Evolutionary conservation across 1,284 basidiomycete species (phyloP), one percentile per base, ranked within the genome.

Genomic region (Bjerkandera adusta): DNA sequence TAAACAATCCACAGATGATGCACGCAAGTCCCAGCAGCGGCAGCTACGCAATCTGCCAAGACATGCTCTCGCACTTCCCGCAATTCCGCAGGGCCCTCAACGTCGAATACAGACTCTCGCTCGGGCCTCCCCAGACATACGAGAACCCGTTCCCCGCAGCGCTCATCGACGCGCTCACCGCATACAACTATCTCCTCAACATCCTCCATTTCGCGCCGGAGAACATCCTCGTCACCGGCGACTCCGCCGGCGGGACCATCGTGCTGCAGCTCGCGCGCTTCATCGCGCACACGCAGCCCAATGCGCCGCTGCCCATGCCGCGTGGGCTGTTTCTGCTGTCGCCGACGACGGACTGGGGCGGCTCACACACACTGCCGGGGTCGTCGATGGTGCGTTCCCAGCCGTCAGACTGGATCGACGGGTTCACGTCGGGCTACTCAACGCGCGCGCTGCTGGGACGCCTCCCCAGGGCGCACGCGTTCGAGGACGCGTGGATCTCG

Each of bases 161-260:
- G 2, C 66, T 79, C 4, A 59, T 77, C 18, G 76, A 79, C 52
- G 66, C 68, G 0, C 62, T 77, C 37, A 66, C 72, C 0, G 69
- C 67, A 0, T 79, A 77, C 53, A 55, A 62, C 42, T 71, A 77
- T 52, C 66, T 77, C 13, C 64, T 75, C 18, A 50, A 57, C 18
- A 54, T 57, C 1, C 59, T 70, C 25, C 65, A 67, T 0, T 70
- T 76, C 46, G 46, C 56, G 4, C 67, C 71, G 10, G 53, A 62
- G 7, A 70, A 79, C 56, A 72, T 83, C 48, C 57, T 76, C 24
- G 34, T 83, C 20, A 64, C 63, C 3, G 81, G 79, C 11, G 79
- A 82, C 57, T 76, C 72, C 10, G 79, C 80, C 0, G 80, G 80
- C 2, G 76, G 71, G 0, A 76, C 78, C 55, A 62, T 81, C 12